A percentile compares a stretch with the other conserved stretches of the same genome.
These are phyloP conservation scores for Xylariomycetidae sp. DNA, from an alignment of 2,329 filamentous ascomycete species.

Conservation along the genomic window DNA sequence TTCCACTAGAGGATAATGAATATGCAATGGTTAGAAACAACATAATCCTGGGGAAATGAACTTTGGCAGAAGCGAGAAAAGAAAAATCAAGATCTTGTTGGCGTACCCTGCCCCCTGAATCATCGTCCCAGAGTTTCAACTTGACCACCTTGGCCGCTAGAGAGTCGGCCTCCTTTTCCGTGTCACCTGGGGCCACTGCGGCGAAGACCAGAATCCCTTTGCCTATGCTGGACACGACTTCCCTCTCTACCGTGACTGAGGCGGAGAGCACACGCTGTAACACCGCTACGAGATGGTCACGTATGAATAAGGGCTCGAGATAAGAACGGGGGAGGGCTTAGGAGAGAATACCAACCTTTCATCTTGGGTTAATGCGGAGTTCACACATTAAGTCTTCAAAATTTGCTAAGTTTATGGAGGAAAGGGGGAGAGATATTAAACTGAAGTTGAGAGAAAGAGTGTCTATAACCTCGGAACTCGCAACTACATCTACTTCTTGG, in stretches of 20 bases:
- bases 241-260: constrained; percentile 89
- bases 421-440: too few species aligned
- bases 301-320: constrained; percentile 8
- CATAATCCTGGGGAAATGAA: neutral
- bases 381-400: too few species aligned
- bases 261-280: constrained; percentile 91
- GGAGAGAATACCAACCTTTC: constrained; percentile 30
- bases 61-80: neutral
- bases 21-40: constrained; percentile 1
- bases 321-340: constrained; percentile 6
- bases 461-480: too few species aligned
- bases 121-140: constrained; percentile 87
- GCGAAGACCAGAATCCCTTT: constrained; percentile 88
- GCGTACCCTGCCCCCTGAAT: constrained; percentile 60
- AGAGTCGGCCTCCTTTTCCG: constrained; percentile 77
- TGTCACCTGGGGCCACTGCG: constrained; percentile 86
- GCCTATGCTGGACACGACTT: constrained; percentile 86
- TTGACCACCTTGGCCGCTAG: constrained; percentile 85
- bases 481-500: too few species aligned
- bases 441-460: too few species aligned
- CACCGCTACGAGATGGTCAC: constrained; percentile 58
- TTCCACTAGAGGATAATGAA: constrained; percentile 65
- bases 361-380: constrained; percentile 16
- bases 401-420: too few species aligned
- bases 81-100: neutral